Percentiles rank a stretch among this genome's conserved stretches.
These are phyloP conservation scores for Rachicladosporium sp. DNA, from an alignment of 2,329 filamentous ascomycete genomes.

Conservation along the genomic window DNA sequence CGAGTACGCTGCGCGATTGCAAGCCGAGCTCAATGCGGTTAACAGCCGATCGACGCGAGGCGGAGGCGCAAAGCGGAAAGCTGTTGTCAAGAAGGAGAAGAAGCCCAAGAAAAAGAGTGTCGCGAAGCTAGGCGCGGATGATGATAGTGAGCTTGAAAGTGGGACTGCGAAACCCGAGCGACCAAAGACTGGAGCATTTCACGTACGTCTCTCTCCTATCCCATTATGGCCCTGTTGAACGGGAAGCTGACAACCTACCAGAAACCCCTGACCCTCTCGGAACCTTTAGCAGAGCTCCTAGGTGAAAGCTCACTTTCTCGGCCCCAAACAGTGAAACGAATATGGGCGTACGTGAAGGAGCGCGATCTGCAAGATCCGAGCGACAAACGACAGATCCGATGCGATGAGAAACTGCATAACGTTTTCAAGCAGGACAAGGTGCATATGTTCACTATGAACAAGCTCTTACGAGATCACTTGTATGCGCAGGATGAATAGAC, in stretches of 20 bases:
- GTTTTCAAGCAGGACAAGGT: constrained; percentile 86
- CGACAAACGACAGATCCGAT: constrained; percentile 85
- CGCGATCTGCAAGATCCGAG: constrained; percentile 79
- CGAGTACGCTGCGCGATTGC: constrained; percentile 71
- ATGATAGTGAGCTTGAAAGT: constrained; percentile 64
- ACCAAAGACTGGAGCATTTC: constrained; percentile 78
- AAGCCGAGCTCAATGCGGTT: constrained; percentile 74
- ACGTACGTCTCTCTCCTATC: too few species aligned
- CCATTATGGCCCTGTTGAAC: too few species aligned
- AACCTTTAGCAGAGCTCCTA: constrained; percentile 55
- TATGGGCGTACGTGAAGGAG: constrained; percentile 90
- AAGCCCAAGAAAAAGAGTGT: constrained; percentile 58
- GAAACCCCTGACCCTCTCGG: constrained; percentile 66
- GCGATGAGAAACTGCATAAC: constrained; percentile 80
- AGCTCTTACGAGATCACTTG: constrained; percentile 78
- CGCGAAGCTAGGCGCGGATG: constrained; percentile 62
- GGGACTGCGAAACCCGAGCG: constrained; percentile 44
- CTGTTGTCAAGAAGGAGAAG: constrained; percentile 50
- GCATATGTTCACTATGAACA: constrained; percentile 99
- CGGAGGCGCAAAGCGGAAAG: constrained; percentile 46
- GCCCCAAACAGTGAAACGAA: constrained; percentile 88
- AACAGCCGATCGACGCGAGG: constrained; percentile 65
- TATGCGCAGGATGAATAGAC: constrained; percentile 63
- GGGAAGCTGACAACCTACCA: constrained; percentile 10
- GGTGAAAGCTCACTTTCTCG: constrained; percentile 72